Percentiles rank a stretch among this genome's conserved stretches.
phyloP scores from a whole-genome alignment of 345 rosid genomes.

The Salix arbutifolia region DNA sequence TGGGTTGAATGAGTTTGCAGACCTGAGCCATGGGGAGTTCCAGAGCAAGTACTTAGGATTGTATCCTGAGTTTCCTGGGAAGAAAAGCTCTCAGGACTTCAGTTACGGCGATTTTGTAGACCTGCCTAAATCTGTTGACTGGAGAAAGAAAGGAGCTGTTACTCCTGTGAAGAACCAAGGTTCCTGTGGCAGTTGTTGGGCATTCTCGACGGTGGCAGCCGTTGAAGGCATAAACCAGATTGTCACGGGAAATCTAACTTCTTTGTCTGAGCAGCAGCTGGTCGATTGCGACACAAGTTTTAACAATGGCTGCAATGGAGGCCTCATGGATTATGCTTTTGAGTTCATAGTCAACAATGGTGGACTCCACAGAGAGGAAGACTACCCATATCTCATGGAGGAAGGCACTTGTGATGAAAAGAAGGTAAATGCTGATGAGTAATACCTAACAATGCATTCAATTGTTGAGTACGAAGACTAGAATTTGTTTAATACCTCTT shows the following conservation, averaged over 20 bases:
- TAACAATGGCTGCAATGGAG: constrained; percentile 60
- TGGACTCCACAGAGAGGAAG: constrained; percentile 60
- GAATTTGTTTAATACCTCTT: background rate
- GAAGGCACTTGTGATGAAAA: constrained; percentile 52
- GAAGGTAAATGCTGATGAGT: constrained; percentile 23
- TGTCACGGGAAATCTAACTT: constrained; percentile 49
- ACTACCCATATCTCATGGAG: constrained; percentile 64
- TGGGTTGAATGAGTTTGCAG: constrained; percentile 72
- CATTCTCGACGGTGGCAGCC: constrained; percentile 63
- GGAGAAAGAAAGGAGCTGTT: constrained; percentile 81
- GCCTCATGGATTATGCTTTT: constrained; percentile 60
- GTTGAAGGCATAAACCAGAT: constrained; percentile 66
- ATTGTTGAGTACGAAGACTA: background rate
- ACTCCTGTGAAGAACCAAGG: constrained; percentile 78
- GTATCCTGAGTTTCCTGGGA: constrained; percentile 20
- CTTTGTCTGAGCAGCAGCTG: constrained; percentile 59
- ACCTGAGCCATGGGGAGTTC: constrained; percentile 77
- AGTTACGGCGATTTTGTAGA: constrained; percentile 33
- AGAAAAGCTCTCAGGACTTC: constrained; percentile 30
- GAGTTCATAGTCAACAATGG: constrained; percentile 39
- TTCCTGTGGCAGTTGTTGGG: constrained; percentile 74
- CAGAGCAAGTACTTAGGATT: constrained; percentile 57
- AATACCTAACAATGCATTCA: background rate
- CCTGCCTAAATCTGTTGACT: constrained; percentile 64
- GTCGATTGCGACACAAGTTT: constrained; percentile 44